Conservation (phyloP, 768 basidiomycete species). For the Roridomyces roridus region DNA sequence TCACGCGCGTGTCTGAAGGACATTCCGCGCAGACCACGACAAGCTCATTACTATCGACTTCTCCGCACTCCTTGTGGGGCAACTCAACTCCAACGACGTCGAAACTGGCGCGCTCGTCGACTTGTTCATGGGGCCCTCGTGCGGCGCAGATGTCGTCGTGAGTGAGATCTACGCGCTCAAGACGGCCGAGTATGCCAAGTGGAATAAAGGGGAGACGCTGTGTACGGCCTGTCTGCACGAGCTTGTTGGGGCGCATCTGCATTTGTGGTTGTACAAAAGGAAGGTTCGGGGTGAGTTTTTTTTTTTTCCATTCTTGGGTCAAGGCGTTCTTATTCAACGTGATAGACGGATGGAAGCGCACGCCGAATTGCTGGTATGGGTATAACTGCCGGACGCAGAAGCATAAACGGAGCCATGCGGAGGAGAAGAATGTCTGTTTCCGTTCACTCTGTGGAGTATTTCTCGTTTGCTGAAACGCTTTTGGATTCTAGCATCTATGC, state of each 20-base stretch:
- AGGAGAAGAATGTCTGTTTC: conserved; percentile 17
- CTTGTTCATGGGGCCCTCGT: conserved; percentile 5
- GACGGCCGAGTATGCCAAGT: conserved; percentile 1
- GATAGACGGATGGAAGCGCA: conserved; percentile 18
- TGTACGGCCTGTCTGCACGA: conserved; percentile 8
- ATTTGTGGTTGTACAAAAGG: conserved; percentile 2
- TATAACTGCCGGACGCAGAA: conserved; percentile 21
- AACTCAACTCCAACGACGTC: conserved; percentile 12
- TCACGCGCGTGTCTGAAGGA: not conserved
- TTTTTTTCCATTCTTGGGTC: not conserved
- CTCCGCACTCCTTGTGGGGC: conserved; percentile 5
- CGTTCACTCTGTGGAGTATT: not conserved
- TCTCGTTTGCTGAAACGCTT: not conserved
- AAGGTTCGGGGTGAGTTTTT: not conserved
- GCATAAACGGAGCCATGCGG: conserved; percentile 10
- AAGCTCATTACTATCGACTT: conserved; percentile 16
- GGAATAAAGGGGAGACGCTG: conserved; percentile 10
- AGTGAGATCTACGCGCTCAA: conserved; percentile 8
- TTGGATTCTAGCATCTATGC: not conserved
- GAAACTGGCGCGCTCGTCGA: conserved; percentile 16
- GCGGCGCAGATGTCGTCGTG: conserved; percentile 8
- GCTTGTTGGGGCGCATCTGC: conserved; percentile 13
- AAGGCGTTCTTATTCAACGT: no score
- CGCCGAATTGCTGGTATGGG: conserved; percentile 22
- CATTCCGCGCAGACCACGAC: not conserved